Percentiles rank a stretch among this genome's conserved stretches.
Conservation (phyloP, 371 early-diverging fungal species). For the Enterocytospora artemiae region DNA sequence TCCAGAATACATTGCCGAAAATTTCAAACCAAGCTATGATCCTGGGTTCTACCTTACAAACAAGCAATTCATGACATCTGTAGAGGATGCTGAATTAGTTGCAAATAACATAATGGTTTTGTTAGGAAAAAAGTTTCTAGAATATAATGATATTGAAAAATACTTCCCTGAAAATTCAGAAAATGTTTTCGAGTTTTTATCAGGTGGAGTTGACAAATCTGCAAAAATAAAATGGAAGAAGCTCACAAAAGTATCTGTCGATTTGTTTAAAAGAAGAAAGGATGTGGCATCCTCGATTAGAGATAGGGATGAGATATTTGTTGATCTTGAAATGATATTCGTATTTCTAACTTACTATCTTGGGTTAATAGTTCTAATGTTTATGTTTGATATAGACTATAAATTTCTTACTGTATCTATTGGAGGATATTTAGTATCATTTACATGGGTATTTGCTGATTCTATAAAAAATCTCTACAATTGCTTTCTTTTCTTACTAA, state of each 20-base stretch:
- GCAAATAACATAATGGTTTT: slow-evolving; percentile 49
- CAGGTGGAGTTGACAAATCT: slow-evolving; percentile 3
- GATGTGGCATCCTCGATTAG: slow-evolving; percentile 50
- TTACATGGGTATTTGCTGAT: slow-evolving; percentile 57
- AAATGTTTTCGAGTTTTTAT: slow-evolving; percentile 31
- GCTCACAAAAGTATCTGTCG: slow-evolving; percentile 18
- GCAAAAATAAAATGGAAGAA: slow-evolving; percentile 24
- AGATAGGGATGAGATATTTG: slow-evolving; percentile 55
- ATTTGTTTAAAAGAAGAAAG: slow-evolving; percentile 38
- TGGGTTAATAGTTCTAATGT: slow-evolving; percentile 39
- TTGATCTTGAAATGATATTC: slow-evolving; percentile 52
- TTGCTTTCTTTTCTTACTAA: slow-evolving; percentile 57
- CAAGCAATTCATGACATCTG: slow-evolving; percentile 40
- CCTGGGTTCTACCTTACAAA: slow-evolving; percentile 49
- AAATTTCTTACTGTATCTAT: slow-evolving; percentile 49
- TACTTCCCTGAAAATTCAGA: slow-evolving; percentile 38
- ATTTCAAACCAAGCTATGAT: slow-evolving; percentile 38
- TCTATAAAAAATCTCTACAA: slow-evolving; percentile 57
- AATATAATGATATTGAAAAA: slow-evolving; percentile 27
- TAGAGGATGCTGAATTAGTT: slow-evolving; percentile 37
- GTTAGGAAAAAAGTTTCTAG: slow-evolving; percentile 23
- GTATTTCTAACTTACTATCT: slow-evolving; percentile 22
- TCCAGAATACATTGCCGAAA: slow-evolving; percentile 17
- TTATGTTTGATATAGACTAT: slow-evolving; percentile 52
- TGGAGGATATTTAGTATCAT: slow-evolving; percentile 53